Percentiles rank a stretch among this genome's conserved stretches.
phyloP scores from a whole-genome alignment of 495 filamentous ascomycete species.

The Penicillium bialowiezense region DNA sequence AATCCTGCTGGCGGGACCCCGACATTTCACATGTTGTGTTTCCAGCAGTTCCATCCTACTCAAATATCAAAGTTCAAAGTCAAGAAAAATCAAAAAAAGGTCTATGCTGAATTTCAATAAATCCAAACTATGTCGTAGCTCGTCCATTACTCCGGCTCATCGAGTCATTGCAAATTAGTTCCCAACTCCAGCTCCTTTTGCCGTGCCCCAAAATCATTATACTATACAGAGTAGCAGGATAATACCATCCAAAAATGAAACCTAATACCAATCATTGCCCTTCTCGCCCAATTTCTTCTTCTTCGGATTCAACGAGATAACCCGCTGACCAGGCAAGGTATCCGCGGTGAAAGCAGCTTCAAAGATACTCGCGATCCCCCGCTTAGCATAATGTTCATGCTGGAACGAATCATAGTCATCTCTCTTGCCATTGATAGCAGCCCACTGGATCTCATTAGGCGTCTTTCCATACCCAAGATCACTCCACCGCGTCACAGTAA shows the following conservation, averaged over 20 bases:
- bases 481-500: slow-evolving; percentile 59
- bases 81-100: too few relatives aligned
- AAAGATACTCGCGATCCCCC: slow-evolving; percentile 56
- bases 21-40: too few relatives aligned
- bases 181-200: neutral
- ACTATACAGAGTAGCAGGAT: neutral
- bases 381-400: slow-evolving; percentile 37
- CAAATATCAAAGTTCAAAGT: too few relatives aligned
- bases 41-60: too few relatives aligned
- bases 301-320: slow-evolving; percentile 54
- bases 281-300: slow-evolving; percentile 44
- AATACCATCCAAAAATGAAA: neutral
- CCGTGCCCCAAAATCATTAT: neutral
- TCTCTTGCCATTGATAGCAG: slow-evolving; percentile 41
- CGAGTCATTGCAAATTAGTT: neutral
- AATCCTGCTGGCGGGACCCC: too few relatives aligned
- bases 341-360: slow-evolving; percentile 52
- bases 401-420: slow-evolving; percentile 51
- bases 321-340: slow-evolving; percentile 52
- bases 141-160: neutral
- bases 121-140: neutral
- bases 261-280: slow-evolving; percentile 50
- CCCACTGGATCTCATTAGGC: slow-evolving; percentile 47
- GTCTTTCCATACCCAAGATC: slow-evolving; percentile 54
- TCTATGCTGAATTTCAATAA: neutral